Evolutionary conservation across 2,329 filamentous ascomycete species (phyloP).

Genomic region (Colletotrichum endophyticum): DNA sequence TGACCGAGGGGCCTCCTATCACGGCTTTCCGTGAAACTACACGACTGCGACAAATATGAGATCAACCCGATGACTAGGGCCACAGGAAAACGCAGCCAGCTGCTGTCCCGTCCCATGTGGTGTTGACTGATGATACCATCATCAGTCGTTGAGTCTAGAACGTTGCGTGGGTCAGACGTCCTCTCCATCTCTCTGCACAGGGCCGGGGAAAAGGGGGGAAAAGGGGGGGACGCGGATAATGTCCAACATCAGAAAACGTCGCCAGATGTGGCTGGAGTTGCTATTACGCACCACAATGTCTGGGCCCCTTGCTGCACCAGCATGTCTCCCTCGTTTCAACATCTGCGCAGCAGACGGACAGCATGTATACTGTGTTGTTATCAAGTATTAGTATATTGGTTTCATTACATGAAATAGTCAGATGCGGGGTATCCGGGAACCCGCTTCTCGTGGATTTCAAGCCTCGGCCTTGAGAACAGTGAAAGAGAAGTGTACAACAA

Average conservation of each 20-base stretch:
- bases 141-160: not conserved
- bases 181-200: not conserved
- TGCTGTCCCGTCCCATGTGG: not conserved
- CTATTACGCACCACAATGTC: not conserved
- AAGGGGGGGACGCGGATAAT: not conserved
- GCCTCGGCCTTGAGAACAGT: not conserved
- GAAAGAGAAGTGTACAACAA: not conserved
- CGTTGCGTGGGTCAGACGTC: not conserved
- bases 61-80: not conserved
- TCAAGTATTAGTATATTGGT: not conserved
- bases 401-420: not conserved
- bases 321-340: not conserved
- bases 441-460: not conserved
- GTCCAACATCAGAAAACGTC: not conserved
- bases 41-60: not conserved
- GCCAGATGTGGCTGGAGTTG: not conserved
- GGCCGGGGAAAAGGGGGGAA: too few relatives aligned
- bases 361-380: not conserved
- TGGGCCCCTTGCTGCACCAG: not conserved
- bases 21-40: not conserved
- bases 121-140: not conserved
- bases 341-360: not conserved
- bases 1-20: not conserved
- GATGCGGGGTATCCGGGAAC: not conserved
- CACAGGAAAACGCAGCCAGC: not conserved